phyloP scores from a whole-genome alignment of 495 filamentous ascomycete species.

The Trichodelitschia bisporula region DNA sequence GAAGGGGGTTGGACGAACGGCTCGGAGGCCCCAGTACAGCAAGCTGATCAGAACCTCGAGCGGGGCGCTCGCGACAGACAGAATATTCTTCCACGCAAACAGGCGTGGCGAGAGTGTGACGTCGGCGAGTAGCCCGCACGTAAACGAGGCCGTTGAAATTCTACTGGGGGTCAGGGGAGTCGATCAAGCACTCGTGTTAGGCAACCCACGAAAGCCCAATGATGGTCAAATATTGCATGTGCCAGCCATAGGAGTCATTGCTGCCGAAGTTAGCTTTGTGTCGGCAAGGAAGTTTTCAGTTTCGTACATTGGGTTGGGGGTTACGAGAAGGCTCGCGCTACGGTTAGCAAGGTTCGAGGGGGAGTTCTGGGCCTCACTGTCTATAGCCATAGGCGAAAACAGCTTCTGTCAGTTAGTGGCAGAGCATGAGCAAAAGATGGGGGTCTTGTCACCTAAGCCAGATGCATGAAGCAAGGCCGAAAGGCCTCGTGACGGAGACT shows the following conservation, averaged over 20 bases:
- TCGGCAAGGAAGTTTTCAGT: constrained; percentile 8
- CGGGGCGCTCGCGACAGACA: constrained; percentile 49
- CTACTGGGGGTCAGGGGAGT: constrained; percentile 12
- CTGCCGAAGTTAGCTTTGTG: constrained; percentile 16
- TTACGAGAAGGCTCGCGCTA: constrained; percentile 1
- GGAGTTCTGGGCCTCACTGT: constrained; percentile 1
- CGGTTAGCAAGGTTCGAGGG: constrained; percentile 4
- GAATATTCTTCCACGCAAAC: constrained; percentile 48
- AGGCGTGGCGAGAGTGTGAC: constrained; percentile 35
- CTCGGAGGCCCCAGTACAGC: constrained; percentile 61
- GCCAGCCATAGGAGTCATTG: constrained; percentile 53
- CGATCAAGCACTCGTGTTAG: not conserved
- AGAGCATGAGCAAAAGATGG: too few species aligned
- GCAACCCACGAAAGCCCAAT: constrained; percentile 17
- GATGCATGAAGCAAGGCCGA: too few species aligned
- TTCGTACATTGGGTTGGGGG: too few species aligned
- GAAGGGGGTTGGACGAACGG: constrained; percentile 10
- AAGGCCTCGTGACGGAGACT: too few species aligned
- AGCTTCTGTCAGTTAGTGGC: too few species aligned
- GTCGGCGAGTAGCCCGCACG: constrained; percentile 49
- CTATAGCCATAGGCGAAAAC: constrained; percentile 3
- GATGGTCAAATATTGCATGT: constrained; percentile 68
- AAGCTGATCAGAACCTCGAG: constrained; percentile 60
- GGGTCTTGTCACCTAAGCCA: too few species aligned
- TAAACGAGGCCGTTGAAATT: constrained; percentile 45